Evolutionary conservation across 768 basidiomycete species (phyloP), one percentile per base, ranked within the genome.

Genomic region (Phaeolepiota aurea): DNA sequence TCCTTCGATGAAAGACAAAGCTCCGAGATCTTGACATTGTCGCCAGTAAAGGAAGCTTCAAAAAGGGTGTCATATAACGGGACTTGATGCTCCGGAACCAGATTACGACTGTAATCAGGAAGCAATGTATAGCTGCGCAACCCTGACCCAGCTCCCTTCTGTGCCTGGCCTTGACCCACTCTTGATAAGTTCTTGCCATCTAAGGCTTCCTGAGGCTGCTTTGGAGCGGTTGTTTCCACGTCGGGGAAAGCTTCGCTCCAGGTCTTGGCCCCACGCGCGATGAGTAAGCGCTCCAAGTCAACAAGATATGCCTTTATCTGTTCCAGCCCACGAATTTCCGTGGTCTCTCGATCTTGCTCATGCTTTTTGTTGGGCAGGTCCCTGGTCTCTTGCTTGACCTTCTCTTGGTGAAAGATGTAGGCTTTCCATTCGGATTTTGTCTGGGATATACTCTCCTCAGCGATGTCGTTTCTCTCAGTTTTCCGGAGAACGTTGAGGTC

Each of bases 31-130:
- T 61, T 68, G 15, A 58, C 68, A 39, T 73, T 69, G 50, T 77
- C 65, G 1, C 79, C 77, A 2, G 52, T 48, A 51, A 63, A 73
- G 48, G 71, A 75, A 2, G 78, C 79, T 47, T 77, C 74, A 46
- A 62, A 79, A 0, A 81, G 62, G 43, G 76, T 69, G 35, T 77
- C 69, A 48, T 79, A 81, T 2, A 52, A 44, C 13, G 54, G 42
- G 14, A 54, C 54, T 32, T 66, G 47, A 45, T 63, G 59, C n/a
- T 53, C 38, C 0, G 64, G 58, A 4, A 71, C 59, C 32, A 48
- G 44, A 32, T 53, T 41, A 42, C 56, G 45, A 53, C 58, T 43
- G 51, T 50, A 61, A 16, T 34, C 52, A 44, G 32, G 22, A 13
- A 40, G 15, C 20, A 48, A 44, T 22, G 37, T 31, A 44, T 52